Evolutionary conservation across 345 rosid species (phyloP).

Genomic region (Zanthoxylum bungeanum): DNA sequence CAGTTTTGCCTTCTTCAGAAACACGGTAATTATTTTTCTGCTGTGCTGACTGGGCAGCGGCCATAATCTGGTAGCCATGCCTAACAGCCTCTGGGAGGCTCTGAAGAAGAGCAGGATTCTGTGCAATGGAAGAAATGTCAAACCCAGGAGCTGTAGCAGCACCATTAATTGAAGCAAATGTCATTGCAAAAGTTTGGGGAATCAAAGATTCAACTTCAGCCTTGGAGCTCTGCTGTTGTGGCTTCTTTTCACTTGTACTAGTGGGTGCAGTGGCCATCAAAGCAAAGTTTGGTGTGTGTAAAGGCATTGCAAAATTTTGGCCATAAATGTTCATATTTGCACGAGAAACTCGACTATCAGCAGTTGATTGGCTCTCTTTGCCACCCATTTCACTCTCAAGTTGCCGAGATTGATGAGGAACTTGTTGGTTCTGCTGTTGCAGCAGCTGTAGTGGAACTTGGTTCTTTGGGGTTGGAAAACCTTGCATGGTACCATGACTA

Average conservation of each 20-base stretch:
- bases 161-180: constrained; percentile 74
- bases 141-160: constrained; percentile 43
- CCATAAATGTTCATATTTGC: constrained; percentile 51
- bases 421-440: constrained; percentile 59
- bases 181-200: constrained; percentile 85
- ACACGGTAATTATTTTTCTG: constrained; percentile 68
- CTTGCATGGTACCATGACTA: constrained; percentile 55
- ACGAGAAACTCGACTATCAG: constrained; percentile 70
- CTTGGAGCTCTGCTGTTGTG: constrained; percentile 46
- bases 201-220: constrained; percentile 55
- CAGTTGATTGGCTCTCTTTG: constrained; percentile 82
- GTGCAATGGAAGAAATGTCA: constrained; percentile 72
- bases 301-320: constrained; percentile 62
- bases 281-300: constrained; percentile 62
- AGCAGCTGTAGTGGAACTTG: constrained; percentile 50
- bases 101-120: constrained; percentile 76
- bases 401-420: constrained; percentile 54
- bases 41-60: constrained; percentile 67
- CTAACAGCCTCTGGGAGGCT: constrained; percentile 66
- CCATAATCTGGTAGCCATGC: constrained; percentile 59
- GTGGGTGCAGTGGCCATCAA: constrained; percentile 53
- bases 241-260: constrained; percentile 60
- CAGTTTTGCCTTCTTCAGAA: constrained; percentile 65
- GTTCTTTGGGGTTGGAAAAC: constrained; percentile 56
- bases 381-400: constrained; percentile 57